Evolutionary conservation across 2,329 filamentous ascomycete genomes (phyloP).

Genomic region (Amylocarpus encephaloides): DNA sequence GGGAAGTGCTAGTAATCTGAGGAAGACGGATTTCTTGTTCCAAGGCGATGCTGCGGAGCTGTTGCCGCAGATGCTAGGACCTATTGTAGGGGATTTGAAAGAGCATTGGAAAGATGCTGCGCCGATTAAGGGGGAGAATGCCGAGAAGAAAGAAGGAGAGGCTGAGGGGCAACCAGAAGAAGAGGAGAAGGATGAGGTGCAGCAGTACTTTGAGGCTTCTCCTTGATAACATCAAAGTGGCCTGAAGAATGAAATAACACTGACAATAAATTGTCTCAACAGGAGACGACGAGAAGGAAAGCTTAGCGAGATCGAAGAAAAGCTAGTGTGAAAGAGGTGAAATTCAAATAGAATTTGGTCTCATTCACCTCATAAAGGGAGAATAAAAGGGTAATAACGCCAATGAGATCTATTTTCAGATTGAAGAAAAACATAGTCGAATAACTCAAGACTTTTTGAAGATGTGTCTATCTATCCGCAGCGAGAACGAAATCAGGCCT

Average conservation of each 20-base stretch:
- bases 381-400: no score
- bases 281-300: no score
- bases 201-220: neutral
- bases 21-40: slow-evolving; percentile 49
- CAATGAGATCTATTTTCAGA: no score
- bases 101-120: neutral
- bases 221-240: neutral
- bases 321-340: no score
- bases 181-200: slow-evolving; percentile 5
- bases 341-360: no score
- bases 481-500: neutral
- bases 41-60: slow-evolving; percentile 50
- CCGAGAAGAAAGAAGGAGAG: neutral
- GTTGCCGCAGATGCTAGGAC: slow-evolving; percentile 45
- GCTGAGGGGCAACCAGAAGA: neutral
- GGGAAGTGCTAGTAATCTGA: slow-evolving; percentile 20
- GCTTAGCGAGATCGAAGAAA: no score
- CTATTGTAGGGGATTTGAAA: slow-evolving; percentile 9
- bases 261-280: neutral
- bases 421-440: neutral
- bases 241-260: neutral
- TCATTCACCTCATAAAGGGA: no score
- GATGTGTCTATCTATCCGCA: neutral
- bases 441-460: neutral
- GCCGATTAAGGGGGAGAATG: neutral